Evolutionary conservation across 305 asterid species (phyloP), one percentile per base, ranked within the genome.

Genomic region (Rubia tinctorum): DNA sequence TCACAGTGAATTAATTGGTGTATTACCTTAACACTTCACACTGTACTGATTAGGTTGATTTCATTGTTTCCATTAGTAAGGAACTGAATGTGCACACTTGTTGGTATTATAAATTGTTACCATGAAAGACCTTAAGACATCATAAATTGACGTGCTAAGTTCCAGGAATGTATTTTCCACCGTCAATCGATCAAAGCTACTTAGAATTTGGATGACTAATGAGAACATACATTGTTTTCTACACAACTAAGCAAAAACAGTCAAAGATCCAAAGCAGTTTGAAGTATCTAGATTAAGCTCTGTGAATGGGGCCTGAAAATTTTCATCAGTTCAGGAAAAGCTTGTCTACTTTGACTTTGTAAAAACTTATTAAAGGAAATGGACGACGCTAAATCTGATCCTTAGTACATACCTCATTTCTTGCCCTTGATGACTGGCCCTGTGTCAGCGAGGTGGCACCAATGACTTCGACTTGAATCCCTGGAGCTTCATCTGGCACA

Each of bases 351-450:
- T 34, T 4, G 39, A 34, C 39, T 34, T 34, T 34, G 39, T 34
- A 2, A 34, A 34, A 34, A 34, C 39, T 34, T 34, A 34, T 34
- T 34, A 4, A 34, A 34, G 5, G 39, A 34, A 34, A 34, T 34
- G 39, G 5, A 34, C 39, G 39, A 34, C 4, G 0, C 39, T 0
- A 34, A 34, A 34, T 34, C 39, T 4, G 39, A 34, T 34, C 39
- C 39, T 34, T 34, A 34, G 39, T 34, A 34, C 49, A 43, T 59
- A 75, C 74, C 78, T 44, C n/a, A 47, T 75, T 75, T 2, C 70
- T 23, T 59, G 59, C 69, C 78, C 78, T 43, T 12, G 55, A 25
- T n/a, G 73, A 74, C 27, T 20, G 66, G n/a, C 25, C 61, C 45
- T 44, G 69, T 9, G 5, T n/a, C 12, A 23, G 69, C 65, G 55